Evolutionary conservation across 2,329 filamentous ascomycete genomes (phyloP).

Genomic region (Lachnellula subtilissima): DNA sequence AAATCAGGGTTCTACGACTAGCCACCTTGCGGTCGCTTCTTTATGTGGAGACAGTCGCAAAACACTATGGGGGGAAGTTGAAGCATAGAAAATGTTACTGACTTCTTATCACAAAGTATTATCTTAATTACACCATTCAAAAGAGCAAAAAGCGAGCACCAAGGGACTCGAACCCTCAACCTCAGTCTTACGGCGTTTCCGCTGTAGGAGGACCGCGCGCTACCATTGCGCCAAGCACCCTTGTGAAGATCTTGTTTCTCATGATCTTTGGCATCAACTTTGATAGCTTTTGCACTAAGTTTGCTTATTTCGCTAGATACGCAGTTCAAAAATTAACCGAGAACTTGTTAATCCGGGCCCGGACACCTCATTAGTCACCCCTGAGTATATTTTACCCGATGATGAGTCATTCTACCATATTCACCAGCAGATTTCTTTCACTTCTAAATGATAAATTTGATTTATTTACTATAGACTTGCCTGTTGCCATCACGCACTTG

Average conservation of each 20-base stretch:
- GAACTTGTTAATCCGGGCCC: background rate
- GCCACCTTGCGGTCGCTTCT: no score
- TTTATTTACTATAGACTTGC: no score
- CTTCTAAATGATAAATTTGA: no score
- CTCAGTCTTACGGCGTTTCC: conserved; percentile 38
- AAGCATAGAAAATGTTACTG: no score
- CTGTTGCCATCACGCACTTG: no score
- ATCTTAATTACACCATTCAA: no score
- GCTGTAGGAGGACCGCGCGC: conserved; percentile 43
- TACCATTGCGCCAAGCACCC: conserved; percentile 42
- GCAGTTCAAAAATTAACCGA: background rate
- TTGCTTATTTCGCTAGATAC: background rate
- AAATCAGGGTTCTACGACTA: no score
- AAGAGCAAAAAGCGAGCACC: conserved; percentile 11
- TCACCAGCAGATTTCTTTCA: no score
- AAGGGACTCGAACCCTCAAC: conserved; percentile 33
- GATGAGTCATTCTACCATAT: background rate
- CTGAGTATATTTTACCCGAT: background rate
- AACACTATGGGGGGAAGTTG: no score
- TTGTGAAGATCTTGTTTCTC: background rate
- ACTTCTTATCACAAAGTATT: no score
- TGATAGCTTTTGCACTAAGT: conserved; percentile 1
- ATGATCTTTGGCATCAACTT: conserved; percentile 5
- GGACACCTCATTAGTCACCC: background rate
- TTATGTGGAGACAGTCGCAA: no score